Evolutionary conservation across 2,329 filamentous ascomycete species (phyloP), one percentile per base, ranked within the genome.

Genomic region (Alternaria ethzedia): DNA sequence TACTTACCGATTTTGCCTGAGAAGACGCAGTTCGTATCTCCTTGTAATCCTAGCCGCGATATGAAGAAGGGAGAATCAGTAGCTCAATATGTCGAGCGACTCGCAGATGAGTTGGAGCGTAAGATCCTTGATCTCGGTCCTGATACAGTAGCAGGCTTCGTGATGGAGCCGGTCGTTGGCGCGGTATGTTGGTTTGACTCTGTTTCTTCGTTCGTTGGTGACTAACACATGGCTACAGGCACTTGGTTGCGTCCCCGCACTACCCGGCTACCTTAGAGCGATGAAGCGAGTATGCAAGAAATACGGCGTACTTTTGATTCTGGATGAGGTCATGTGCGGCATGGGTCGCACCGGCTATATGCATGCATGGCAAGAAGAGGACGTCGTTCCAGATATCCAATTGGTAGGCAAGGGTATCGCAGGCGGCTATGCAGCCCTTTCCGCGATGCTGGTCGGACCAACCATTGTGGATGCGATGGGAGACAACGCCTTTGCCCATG

Each of bases 321-420:
- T 95, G 0, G 93, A 96, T 71, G 92, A 95, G 74, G 85, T 93
- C 47, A 92, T 94, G 90, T 90, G 87, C 51, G 89, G 89, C 3
- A 86, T 86, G 77, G 89, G 89, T 1, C 81, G 88, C 1, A 85
- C 84, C 0, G 89, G 88, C 0, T 84, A 81, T 5, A 77, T 90
- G 67, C 86, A 91, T 78, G 86, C 87, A 2, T 91, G 87, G 85
- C 83, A 90, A 68, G 83, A 87, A 51, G 85, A 89, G 26, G 83
- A 79, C 0, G 81, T 87, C 6, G 82, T 83, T 1, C 90, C 90
- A 0, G 90, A 92, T 70, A 83, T 93, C 5, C 85, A 90, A 74
- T 88, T 88, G 0, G 80, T 91, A 10, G 90, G 88, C 0, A 92
- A 93, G 74, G 88, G 87, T 0, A 81, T 92, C 0, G 88, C 86